A percentile compares a stretch with the other conserved stretches of the same genome.
phyloP scores from a whole-genome alignment of 2,329 filamentous ascomycete species.

The Phaeoacremonium minimum region DNA sequence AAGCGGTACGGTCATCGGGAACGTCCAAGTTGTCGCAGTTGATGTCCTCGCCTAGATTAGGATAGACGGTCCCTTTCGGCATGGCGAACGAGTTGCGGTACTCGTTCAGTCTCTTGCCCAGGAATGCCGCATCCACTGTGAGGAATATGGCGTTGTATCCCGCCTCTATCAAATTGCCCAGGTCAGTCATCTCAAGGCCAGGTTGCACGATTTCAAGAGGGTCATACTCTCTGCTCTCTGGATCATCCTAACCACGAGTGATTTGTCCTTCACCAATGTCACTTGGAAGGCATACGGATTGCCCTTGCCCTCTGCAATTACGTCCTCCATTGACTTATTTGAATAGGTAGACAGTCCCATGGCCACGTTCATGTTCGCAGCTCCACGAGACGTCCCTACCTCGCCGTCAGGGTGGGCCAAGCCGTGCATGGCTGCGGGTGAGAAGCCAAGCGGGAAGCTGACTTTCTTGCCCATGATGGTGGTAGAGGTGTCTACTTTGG shows the following conservation, averaged over 20 bases:
- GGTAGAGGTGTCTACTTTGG: constrained; percentile 29
- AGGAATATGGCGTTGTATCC: constrained; percentile 52
- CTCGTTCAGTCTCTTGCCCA: constrained; percentile 49
- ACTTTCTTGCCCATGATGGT: constrained; percentile 38
- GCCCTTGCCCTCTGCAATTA: constrained; percentile 29
- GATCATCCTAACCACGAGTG: constrained; percentile 32
- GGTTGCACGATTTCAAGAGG: too few relatives aligned
- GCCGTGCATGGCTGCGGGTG: constrained; percentile 47
- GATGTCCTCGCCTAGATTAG: constrained; percentile 29
- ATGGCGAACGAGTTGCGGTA: constrained; percentile 46
- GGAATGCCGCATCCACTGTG: constrained; percentile 48
- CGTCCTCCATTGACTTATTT: constrained; percentile 39
- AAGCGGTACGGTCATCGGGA: background rate
- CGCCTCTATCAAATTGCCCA: too few relatives aligned
- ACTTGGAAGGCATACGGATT: constrained; percentile 50
- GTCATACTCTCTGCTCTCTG: constrained; percentile 2
- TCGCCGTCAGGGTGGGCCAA: constrained; percentile 50
- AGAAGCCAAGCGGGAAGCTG: constrained; percentile 46
- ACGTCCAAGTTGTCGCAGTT: background rate
- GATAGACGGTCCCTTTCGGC: constrained; percentile 35
- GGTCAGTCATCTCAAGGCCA: too few relatives aligned
- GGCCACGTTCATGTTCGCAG: constrained; percentile 31
- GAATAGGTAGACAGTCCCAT: constrained; percentile 46
- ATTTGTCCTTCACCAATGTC: constrained; percentile 44
- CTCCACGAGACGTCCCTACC: constrained; percentile 40